Evolutionary conservation across 2,329 filamentous ascomycete genomes (phyloP), one percentile per base, ranked within the genome.

Genomic region (Colletotrichum tofieldiae): DNA sequence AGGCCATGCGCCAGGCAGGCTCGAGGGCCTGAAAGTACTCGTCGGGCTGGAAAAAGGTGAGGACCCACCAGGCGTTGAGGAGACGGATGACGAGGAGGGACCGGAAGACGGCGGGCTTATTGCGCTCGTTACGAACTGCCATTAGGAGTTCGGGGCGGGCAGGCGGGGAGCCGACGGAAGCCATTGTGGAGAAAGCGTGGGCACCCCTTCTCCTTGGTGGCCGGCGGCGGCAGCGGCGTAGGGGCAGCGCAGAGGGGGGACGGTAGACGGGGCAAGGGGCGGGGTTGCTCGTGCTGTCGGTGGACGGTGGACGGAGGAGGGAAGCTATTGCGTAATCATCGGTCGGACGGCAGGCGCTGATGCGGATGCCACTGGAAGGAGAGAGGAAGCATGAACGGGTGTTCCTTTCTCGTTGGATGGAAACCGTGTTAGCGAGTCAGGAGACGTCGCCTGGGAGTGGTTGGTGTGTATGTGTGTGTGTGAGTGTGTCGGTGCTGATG

Each of bases 31-130:
- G 96, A 79, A 96, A 99, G 85, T 94, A 98, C 82, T 99, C 96
- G 85, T 99, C 96, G 37, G 96, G 96, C 82, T 99, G 96, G 84
- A 99, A 99, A 82, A 98, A 99, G 26, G 96, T 98, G 75, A 90
- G 87, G 69, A 97, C 86, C 74, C 87, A 90, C 77, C 96, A 86
- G 41, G 94, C 92, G 84, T 98, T 98, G 80, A 93, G 81, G 75
- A 96, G 87, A 66, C 96, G 94, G 74, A 97, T 89, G 51, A 90
- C 86, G 75, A 98, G 77, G 65, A 90, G 82, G 72, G 78, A 73
- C 59, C 75, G 77, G 65, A 83, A 80, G 51, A 77, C 70, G 37
- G 78, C 75, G 23, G 61, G 61, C 68, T 65, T 72, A 52, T 78
- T 73, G 75, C 76, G 71, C 71, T 77, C 74, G 76, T 76, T 63